Evolutionary conservation across 306 rosid species (phyloP).

Genomic region (Arachis hypogaea): DNA sequence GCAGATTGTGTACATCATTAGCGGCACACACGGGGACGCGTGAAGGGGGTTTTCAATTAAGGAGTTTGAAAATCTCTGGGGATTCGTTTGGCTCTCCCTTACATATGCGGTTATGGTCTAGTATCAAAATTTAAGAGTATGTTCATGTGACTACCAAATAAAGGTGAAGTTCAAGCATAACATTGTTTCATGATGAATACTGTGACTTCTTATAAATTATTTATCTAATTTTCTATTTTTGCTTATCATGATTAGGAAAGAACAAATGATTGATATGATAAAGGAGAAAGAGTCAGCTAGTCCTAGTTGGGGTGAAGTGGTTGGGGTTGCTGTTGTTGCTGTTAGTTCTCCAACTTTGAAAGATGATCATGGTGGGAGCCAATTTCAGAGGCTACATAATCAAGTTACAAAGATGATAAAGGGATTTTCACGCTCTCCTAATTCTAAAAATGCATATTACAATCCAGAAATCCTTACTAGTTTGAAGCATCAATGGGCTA

Average conservation of each 20-base stretch:
- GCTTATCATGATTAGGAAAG: conserved; percentile 32
- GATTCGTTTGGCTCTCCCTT: too few relatives aligned
- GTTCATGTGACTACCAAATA: not conserved
- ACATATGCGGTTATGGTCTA: too few relatives aligned
- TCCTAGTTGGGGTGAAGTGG: conserved; percentile 23
- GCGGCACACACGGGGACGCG: too few relatives aligned
- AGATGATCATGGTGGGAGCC: conserved; percentile 69
- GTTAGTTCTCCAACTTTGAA: conserved; percentile 58
- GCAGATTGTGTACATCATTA: too few relatives aligned
- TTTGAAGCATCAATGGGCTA: conserved; percentile 95
- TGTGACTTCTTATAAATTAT: conserved; percentile 6
- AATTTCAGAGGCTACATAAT: conserved; percentile 71
- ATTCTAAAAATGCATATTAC: conserved; percentile 58
- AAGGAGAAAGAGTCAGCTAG: too few relatives aligned
- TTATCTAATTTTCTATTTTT: conserved; percentile 21
- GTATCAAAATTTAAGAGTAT: not conserved
- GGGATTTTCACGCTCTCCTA: conserved; percentile 72
- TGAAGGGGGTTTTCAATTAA: too few relatives aligned
- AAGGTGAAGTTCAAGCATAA: too few relatives aligned
- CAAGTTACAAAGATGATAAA: conserved; percentile 67
- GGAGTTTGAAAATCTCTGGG: too few relatives aligned
- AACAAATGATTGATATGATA: conserved; percentile 32
- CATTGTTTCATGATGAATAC: not conserved
- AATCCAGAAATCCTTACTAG: conserved; percentile 90
- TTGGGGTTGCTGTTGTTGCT: conserved; percentile 67